Evolutionary conservation across 2,329 filamentous ascomycete species (phyloP).

Genomic region (Cercospora canescens): DNA sequence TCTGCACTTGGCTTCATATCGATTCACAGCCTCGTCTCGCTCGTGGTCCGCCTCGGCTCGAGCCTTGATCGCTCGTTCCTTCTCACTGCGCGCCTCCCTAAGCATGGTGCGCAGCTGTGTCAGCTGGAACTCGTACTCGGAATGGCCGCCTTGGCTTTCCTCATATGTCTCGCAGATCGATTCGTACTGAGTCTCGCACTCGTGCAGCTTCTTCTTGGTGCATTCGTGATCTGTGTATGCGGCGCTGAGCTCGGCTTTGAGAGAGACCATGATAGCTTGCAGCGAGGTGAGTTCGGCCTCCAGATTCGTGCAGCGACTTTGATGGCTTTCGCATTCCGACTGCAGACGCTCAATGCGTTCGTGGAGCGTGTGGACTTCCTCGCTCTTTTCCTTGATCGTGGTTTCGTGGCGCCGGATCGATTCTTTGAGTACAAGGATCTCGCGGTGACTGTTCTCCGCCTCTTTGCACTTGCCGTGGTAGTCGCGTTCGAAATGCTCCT

Average conservation of each 20-base stretch:
- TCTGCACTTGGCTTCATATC: not conserved
- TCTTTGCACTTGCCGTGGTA: constrained; percentile 7
- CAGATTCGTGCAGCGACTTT: not conserved
- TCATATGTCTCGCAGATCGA: not conserved
- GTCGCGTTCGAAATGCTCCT: constrained; percentile 1
- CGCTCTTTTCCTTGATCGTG: constrained; percentile 5
- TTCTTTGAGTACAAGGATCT: not conserved
- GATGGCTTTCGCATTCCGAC: not conserved
- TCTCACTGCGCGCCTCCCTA: constrained; percentile 1
- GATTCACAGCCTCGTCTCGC: not conserved
- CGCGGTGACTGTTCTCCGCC: not conserved
- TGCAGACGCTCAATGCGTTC: constrained; percentile 5
- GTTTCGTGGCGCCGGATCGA: constrained; percentile 1
- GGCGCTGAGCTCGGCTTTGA: not conserved
- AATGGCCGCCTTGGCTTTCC: not conserved
- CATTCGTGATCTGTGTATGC: not conserved
- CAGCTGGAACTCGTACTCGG: constrained; percentile 1
- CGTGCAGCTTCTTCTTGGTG: constrained; percentile 2
- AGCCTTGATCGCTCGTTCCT: constrained; percentile 2
- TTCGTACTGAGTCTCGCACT: constrained; percentile 1
- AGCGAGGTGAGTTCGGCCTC: not conserved
- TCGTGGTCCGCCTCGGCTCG: not conserved
- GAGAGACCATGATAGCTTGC: not conserved
- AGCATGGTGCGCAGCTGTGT: not conserved
- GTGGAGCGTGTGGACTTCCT: not conserved